These are phyloP conservation scores for Hypoxylon sp. DNA, from an alignment of 2,329 filamentous ascomycete species.

Conservation along the genomic window DNA sequence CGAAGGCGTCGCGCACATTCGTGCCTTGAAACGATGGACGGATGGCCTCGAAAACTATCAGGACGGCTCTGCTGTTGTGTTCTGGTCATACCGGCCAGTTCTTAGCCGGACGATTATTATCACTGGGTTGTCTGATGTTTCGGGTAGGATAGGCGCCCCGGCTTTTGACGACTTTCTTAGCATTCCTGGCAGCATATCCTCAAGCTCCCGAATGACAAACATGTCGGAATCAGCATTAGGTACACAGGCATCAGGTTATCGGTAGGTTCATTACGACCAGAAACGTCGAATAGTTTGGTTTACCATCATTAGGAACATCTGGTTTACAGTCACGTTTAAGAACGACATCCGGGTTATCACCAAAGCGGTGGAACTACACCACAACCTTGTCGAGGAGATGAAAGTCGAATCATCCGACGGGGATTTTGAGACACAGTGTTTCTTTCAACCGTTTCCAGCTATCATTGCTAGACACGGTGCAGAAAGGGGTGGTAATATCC, in stretches of 20 bases:
- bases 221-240: too few species aligned
- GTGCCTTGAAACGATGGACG: too few species aligned
- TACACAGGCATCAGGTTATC: not conserved
- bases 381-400: conserved; percentile 21
- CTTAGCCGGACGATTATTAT: too few species aligned
- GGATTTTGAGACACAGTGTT: conserved; percentile 40
- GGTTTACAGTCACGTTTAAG: conserved; percentile 23
- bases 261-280: not conserved
- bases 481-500: conserved; percentile 13
- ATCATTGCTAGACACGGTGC: conserved; percentile 6
- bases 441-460: conserved; percentile 33
- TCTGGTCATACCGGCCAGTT: too few species aligned
- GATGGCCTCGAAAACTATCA: too few species aligned
- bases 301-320: not conserved
- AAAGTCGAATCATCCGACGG: conserved; percentile 23
- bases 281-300: not conserved
- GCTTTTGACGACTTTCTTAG: too few species aligned
- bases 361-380: conserved; percentile 33
- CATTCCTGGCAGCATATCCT: too few species aligned
- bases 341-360: conserved; percentile 32
- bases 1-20: too few species aligned
- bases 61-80: too few species aligned
- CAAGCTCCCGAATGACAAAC: too few species aligned
- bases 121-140: too few species aligned
- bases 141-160: too few species aligned